Evolutionary conservation across 2,329 filamentous ascomycete genomes (phyloP).

Genomic region (Colletotrichum sansevieriae): DNA sequence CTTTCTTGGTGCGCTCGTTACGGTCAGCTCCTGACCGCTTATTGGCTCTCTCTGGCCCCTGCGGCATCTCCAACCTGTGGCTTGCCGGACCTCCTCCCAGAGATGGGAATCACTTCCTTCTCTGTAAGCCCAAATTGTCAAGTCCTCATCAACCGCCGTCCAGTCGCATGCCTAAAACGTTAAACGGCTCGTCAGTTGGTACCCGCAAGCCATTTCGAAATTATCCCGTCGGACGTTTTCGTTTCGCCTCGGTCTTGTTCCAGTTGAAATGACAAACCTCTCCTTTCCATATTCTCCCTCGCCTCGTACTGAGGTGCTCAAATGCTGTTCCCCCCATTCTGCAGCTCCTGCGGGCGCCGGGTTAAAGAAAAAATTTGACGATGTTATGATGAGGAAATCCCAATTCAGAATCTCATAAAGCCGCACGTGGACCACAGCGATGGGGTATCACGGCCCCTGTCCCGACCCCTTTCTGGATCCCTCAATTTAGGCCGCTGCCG

Average conservation of each 20-base stretch:
- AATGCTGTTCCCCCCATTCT: background rate
- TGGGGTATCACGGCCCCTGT: conserved; percentile 24
- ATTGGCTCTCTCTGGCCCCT: conserved; percentile 14
- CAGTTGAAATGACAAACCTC: background rate
- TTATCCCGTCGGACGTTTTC: background rate
- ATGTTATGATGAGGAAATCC: conserved; percentile 27
- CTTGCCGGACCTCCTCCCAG: conserved; percentile 20
- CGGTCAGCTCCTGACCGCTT: background rate
- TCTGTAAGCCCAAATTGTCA: background rate
- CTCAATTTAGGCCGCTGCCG: conserved; percentile 28
- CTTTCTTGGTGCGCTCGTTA: conserved; percentile 5
- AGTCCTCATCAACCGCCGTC: background rate
- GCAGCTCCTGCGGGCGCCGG: conserved; percentile 3
- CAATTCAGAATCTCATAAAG: conserved; percentile 10
- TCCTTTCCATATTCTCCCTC: background rate
- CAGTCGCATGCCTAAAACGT: conserved; percentile 1
- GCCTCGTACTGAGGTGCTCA: too few relatives aligned
- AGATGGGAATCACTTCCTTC: conserved; percentile 34
- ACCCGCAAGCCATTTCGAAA: background rate
- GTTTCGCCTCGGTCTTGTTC: background rate
- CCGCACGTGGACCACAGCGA: conserved; percentile 28
- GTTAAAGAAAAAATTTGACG: background rate
- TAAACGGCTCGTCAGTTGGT: background rate
- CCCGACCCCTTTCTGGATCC: conserved; percentile 29
- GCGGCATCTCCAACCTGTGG: conserved; percentile 13